These are phyloP conservation scores for Hydnomerulius pinastri DNA, from an alignment of 768 basidiomycete genomes.

Conservation along the genomic window DNA sequence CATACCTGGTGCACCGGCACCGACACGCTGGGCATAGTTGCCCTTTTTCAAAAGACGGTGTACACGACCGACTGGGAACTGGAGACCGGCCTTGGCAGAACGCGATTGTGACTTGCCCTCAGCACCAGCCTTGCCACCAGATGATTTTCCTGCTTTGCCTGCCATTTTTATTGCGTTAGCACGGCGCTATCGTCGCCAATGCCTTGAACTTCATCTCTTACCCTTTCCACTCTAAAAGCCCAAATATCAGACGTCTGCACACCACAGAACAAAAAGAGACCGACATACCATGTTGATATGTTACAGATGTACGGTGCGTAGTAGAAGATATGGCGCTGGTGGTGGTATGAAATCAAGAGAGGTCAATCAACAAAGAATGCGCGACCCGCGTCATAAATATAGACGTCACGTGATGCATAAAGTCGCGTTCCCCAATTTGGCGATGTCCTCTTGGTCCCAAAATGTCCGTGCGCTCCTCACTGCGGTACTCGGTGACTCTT, in stretches of 20 bases:
- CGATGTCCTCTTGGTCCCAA: slow-evolving; percentile 16
- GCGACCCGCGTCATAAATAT: slow-evolving; percentile 36
- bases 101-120: slow-evolving; percentile 65
- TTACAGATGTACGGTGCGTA: slow-evolving; percentile 19
- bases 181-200: not conserved
- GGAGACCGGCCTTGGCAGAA: slow-evolving; percentile 73
- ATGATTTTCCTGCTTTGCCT: slow-evolving; percentile 53
- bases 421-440: slow-evolving; percentile 19
- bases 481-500: slow-evolving; percentile 9
- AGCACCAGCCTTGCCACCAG: slow-evolving; percentile 50
- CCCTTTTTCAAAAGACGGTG: slow-evolving; percentile 87
- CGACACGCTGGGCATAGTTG: slow-evolving; percentile 86
- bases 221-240: slow-evolving; percentile 33
- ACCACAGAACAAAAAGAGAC: not conserved
- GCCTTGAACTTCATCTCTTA: slow-evolving; percentile 11
- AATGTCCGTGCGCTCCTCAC: slow-evolving; percentile 20
- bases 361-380: slow-evolving; percentile 32
- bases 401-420: slow-evolving; percentile 30
- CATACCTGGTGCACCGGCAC: slow-evolving; percentile 82
- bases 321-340: slow-evolving; percentile 15
- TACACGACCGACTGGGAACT: slow-evolving; percentile 92
- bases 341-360: slow-evolving; percentile 32
- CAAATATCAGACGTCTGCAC: slow-evolving; percentile 3
- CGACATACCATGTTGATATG: slow-evolving; percentile 27
- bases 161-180: slow-evolving; percentile 10